Evolutionary conservation across 441 rosid species (phyloP).

Genomic region (Isatis lusitanica): DNA sequence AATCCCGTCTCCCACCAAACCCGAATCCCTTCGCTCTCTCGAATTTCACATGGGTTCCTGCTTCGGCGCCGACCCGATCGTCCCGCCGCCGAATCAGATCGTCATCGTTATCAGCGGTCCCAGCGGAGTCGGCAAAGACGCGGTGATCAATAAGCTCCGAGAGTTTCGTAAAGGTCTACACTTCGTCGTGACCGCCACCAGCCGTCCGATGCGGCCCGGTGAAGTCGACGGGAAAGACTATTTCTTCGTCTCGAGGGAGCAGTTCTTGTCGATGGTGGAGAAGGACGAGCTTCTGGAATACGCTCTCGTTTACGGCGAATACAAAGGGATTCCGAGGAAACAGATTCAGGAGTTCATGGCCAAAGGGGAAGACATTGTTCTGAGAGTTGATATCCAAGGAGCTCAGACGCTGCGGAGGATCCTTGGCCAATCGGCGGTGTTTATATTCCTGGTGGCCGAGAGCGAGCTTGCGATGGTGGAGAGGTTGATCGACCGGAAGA

Average conservation of each 20-base stretch:
- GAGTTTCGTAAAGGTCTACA: constrained; percentile 59
- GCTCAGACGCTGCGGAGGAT: constrained; percentile 55
- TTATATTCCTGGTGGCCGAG: constrained; percentile 82
- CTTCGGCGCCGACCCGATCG: constrained; percentile 46
- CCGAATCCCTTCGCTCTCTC: constrained; percentile 66
- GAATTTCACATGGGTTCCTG: constrained; percentile 64
- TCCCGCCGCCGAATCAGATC: constrained; percentile 61
- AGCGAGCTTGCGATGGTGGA: constrained; percentile 77
- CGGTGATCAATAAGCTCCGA: constrained; percentile 67
- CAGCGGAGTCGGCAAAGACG: constrained; percentile 91
- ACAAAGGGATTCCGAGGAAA: constrained; percentile 67
- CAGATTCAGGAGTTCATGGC: constrained; percentile 49
- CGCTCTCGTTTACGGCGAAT: constrained; percentile 87
- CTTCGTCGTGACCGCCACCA: constrained; percentile 91
- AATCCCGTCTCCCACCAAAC: constrained; percentile 47
- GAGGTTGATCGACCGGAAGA: constrained; percentile 79
- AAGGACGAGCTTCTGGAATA: constrained; percentile 76
- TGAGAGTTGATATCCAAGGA: constrained; percentile 93
- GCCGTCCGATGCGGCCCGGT: constrained; percentile 69
- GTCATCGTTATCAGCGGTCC: constrained; percentile 84
- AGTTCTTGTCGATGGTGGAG: constrained; percentile 70
- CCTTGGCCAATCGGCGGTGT: constrained; percentile 45
- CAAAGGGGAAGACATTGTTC: constrained; percentile 66
- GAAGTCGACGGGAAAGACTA: constrained; percentile 82
- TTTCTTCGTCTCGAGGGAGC: constrained; percentile 65